These are phyloP conservation scores for Claviceps pazoutovae DNA, from an alignment of 2,329 filamentous ascomycete species.

Conservation along the genomic window DNA sequence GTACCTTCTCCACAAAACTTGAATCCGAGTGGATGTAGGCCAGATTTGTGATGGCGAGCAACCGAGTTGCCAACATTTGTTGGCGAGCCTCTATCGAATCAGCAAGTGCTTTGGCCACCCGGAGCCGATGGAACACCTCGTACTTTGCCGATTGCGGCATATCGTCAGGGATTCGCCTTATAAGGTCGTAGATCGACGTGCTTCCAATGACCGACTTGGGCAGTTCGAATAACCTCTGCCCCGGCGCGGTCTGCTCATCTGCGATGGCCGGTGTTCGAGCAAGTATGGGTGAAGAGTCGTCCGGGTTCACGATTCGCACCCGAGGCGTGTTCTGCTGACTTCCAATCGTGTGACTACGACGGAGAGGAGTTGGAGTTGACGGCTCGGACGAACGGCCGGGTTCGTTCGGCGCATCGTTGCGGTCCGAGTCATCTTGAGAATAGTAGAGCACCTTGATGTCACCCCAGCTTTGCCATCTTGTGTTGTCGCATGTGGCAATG, in stretches of 20 bases:
- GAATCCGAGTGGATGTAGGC: constrained; percentile 77
- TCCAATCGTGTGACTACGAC: constrained; percentile 48
- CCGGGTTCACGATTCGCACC: constrained; percentile 16
- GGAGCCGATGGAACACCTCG: constrained; percentile 70
- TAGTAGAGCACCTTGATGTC: constrained; percentile 75
- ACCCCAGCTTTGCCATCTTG: constrained; percentile 63
- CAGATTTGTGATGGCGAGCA: constrained; percentile 80
- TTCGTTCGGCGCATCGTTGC: constrained; percentile 11
- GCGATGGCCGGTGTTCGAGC: constrained; percentile 26
- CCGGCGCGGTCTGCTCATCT: constrained; percentile 22
- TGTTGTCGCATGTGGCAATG: constrained; percentile 48
- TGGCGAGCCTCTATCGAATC: constrained; percentile 53
- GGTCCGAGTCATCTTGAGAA: constrained; percentile 24
- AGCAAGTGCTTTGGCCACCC: constrained; percentile 68
- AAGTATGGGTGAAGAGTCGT: constrained; percentile 37
- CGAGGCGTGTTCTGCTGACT: constrained; percentile 30
- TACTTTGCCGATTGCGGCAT: constrained; percentile 64
- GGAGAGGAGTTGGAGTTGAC: constrained; percentile 60
- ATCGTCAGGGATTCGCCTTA: constrained; percentile 42
- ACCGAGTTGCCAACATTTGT: constrained; percentile 62
- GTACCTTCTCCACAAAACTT: constrained; percentile 72
- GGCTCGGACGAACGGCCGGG: constrained; percentile 34
- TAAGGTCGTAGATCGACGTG: constrained; percentile 40
- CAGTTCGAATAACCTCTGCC: constrained; percentile 51
- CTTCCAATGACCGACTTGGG: constrained; percentile 40